Conservation (phyloP, 1,284 basidiomycete species). For the Heterobasidion parviporum region DNA sequence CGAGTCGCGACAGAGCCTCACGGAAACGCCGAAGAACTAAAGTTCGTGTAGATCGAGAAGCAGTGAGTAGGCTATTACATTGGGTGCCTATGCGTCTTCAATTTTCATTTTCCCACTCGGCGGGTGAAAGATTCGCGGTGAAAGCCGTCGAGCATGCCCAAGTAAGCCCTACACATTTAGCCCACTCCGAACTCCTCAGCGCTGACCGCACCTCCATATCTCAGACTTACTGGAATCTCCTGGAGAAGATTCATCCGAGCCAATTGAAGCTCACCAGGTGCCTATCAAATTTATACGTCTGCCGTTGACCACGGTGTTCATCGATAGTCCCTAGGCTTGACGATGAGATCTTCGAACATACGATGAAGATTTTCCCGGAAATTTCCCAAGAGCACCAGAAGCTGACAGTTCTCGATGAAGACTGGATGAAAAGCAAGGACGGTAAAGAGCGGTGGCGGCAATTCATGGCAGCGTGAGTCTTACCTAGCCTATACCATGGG, state of each 20-base stretch:
- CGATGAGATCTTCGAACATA: constrained; percentile 85
- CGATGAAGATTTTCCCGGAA: constrained; percentile 80
- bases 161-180: constrained; percentile 33
- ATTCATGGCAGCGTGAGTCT: constrained; percentile 78
- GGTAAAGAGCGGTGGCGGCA: constrained; percentile 91
- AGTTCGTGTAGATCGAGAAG: constrained; percentile 76
- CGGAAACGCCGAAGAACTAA: constrained; percentile 1
- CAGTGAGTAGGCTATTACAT: constrained; percentile 50
- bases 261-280: constrained; percentile 79
- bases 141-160: constrained; percentile 95
- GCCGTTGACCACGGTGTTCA: background rate
- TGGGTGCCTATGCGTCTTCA: background rate
- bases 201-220: constrained; percentile 2
- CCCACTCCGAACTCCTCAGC: background rate
- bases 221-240: constrained; percentile 95
- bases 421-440: constrained; percentile 89
- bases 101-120: constrained; percentile 5
- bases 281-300: constrained; percentile 15
- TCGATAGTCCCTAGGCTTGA: constrained; percentile 54
- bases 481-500: background rate
- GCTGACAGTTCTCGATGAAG: constrained; percentile 77
- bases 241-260: constrained; percentile 75
- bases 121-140: constrained; percentile 72
- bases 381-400: constrained; percentile 58
- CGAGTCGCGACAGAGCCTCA: background rate